Evolutionary conservation across 805 yeast species (phyloP).

Genomic region (Teunomyces panamensis): DNA sequence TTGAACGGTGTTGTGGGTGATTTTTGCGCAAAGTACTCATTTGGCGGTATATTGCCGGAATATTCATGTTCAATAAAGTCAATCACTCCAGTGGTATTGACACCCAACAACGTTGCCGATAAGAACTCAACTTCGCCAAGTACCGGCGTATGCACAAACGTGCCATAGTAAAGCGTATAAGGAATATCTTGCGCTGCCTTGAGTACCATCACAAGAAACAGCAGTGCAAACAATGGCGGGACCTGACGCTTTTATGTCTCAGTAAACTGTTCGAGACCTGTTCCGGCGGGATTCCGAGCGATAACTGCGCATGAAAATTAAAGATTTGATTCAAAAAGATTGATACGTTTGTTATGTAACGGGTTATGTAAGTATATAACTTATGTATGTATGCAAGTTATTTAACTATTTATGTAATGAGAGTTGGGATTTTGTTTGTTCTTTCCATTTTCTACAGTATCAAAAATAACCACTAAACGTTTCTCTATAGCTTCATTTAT

Average conservation of each 20-base stretch:
- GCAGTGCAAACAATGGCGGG: background rate
- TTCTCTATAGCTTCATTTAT: background rate
- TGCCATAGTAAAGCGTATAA: slow-evolving; percentile 59
- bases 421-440: no score
- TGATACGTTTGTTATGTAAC: no score
- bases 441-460: no score
- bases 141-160: slow-evolving; percentile 68
- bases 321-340: no score
- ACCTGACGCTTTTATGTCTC: no score
- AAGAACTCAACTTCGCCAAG: slow-evolving; percentile 57
- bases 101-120: slow-evolving; percentile 60
- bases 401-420: no score
- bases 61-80: slow-evolving; percentile 26
- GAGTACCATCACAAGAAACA: background rate
- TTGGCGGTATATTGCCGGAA: slow-evolving; percentile 14
- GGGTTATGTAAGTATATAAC: no score
- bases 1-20: slow-evolving; percentile 3
- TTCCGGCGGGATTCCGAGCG: slow-evolving; percentile 1
- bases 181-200: slow-evolving; percentile 8
- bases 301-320: no score
- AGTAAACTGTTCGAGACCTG: background rate
- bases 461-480: no score
- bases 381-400: no score
- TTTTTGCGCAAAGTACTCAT: slow-evolving; percentile 16
- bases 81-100: slow-evolving; percentile 54